phyloP scores from a whole-genome alignment of 495 filamentous ascomycete species.

The Neohortaea acidophila region DNA sequence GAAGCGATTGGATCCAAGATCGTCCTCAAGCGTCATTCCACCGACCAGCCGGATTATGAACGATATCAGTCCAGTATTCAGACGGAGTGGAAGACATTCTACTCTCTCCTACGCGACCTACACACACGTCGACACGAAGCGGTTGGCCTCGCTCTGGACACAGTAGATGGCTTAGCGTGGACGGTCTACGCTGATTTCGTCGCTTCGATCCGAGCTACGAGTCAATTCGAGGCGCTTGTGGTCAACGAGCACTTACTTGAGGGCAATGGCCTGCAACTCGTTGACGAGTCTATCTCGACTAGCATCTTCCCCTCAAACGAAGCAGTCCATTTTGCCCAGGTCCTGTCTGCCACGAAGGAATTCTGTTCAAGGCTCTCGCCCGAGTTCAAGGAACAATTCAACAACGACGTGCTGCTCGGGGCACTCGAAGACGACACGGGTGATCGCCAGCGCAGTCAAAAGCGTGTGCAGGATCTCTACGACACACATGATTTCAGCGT shows the following conservation, averaged over 20 bases:
- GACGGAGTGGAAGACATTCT: conserved; percentile 80
- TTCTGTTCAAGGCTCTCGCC: conserved; percentile 9
- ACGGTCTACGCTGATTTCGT: conserved; percentile 64
- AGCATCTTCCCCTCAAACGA: conserved; percentile 1
- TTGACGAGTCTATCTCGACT: neutral
- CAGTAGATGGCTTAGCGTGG: conserved; percentile 58
- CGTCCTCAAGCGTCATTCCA: conserved; percentile 40
- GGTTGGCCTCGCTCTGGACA: conserved; percentile 59
- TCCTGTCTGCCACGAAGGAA: conserved; percentile 7
- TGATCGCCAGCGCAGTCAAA: conserved; percentile 15
- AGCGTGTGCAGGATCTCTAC: conserved; percentile 55
- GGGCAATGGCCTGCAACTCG: neutral
- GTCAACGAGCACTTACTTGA: conserved; percentile 33
- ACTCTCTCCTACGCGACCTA: conserved; percentile 67
- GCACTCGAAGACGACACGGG: neutral
- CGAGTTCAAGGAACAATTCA: neutral
- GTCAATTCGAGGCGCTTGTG: conserved; percentile 52
- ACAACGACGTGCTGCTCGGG: neutral
- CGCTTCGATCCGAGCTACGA: conserved; percentile 64
- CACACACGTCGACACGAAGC: conserved; percentile 71
- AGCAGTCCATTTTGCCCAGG: neutral
- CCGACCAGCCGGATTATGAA: conserved; percentile 55
- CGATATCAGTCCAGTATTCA: conserved; percentile 55
- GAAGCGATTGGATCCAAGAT: conserved; percentile 50
- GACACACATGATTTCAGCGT: conserved; percentile 55